Percentiles rank a stretch among this genome's conserved stretches.
phyloP scores from a whole-genome alignment of 768 basidiomycete genomes.

The Boletus rufocinnamomeus region DNA sequence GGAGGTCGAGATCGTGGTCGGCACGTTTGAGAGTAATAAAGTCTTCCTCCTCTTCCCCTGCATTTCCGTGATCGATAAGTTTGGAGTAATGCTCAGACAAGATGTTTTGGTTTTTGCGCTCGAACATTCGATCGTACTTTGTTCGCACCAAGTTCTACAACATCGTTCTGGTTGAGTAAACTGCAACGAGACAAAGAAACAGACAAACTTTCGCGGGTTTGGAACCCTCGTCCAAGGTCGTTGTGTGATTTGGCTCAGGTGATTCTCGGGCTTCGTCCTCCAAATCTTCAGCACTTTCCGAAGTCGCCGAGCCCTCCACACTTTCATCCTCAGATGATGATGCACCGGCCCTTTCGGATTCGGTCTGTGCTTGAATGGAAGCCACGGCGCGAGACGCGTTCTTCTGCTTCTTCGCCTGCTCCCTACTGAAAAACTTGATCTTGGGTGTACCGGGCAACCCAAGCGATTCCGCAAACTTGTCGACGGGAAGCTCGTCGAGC shows the following conservation, averaged over 20 bases:
- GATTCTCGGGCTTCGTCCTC: constrained; percentile 18
- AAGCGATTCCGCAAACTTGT: constrained; percentile 84
- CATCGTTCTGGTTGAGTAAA: not conserved
- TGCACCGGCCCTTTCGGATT: constrained; percentile 20
- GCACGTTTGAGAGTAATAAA: constrained; percentile 95
- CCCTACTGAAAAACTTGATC: constrained; percentile 80
- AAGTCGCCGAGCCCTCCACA: constrained; percentile 12
- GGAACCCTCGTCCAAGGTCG: constrained; percentile 6
- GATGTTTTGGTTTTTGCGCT: constrained; percentile 91
- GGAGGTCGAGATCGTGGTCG: constrained; percentile 78
- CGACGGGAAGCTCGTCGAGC: constrained; percentile 75
- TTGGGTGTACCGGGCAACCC: constrained; percentile 95
- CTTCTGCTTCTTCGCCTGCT: constrained; percentile 73
- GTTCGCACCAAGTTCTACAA: constrained; percentile 61
- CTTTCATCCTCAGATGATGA: constrained; percentile 25
- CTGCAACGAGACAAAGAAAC: not conserved
- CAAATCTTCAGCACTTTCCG: constrained; percentile 31
- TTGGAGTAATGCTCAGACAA: constrained; percentile 89
- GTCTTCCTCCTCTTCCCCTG: constrained; percentile 60
- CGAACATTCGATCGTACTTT: constrained; percentile 98
- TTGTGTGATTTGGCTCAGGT: not conserved
- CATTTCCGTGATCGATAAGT: constrained; percentile 70
- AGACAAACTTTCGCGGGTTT: constrained; percentile 46
- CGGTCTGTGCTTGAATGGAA: constrained; percentile 35
- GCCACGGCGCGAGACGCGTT: constrained; percentile 59